Evolutionary conservation across 257 asterid species (phyloP).

Genomic region (Henckelia pumila): DNA sequence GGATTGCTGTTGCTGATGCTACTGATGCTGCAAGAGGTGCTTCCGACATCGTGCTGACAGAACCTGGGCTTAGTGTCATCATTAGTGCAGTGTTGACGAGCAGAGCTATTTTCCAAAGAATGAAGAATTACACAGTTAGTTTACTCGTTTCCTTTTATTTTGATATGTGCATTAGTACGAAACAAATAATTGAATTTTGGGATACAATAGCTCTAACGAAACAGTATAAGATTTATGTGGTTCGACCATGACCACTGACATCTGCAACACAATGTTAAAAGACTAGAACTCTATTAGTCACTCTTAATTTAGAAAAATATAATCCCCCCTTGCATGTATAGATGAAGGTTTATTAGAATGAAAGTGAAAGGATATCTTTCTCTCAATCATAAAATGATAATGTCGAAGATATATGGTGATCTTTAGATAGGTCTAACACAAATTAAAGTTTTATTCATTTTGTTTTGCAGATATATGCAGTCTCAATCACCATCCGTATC

Average conservation of each 20-base stretch:
- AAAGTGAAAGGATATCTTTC: not conserved
- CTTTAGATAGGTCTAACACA: not conserved
- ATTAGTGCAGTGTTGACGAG: slow-evolving; percentile 97
- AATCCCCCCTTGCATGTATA: not conserved
- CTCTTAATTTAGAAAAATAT: not conserved
- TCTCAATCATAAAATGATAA: no score
- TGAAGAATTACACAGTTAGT: slow-evolving; percentile 92
- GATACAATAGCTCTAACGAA: not conserved
- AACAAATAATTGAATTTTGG: not conserved
- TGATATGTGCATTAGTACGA: not conserved
- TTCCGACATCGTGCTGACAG: slow-evolving; percentile 94
- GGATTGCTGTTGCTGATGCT: slow-evolving; percentile 95
- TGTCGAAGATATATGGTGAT: no score
- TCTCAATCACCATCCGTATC: slow-evolving; percentile 98
- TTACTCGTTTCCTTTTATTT: slow-evolving; percentile 1
- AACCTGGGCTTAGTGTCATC: slow-evolving; percentile 96
- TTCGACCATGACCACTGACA: not conserved
- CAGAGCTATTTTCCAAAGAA: slow-evolving; percentile 97
- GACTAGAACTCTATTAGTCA: not conserved
- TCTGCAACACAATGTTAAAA: not conserved
- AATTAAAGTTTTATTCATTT: slow-evolving; percentile 20
- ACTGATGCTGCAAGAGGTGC: slow-evolving; percentile 98
- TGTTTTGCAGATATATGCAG: slow-evolving; percentile 85
- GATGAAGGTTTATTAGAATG: not conserved
- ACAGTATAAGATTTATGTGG: not conserved